phyloP scores from a whole-genome alignment of 225 moss, liverwort and hornwort species.

The Rhytidiadelphus loreus region DNA sequence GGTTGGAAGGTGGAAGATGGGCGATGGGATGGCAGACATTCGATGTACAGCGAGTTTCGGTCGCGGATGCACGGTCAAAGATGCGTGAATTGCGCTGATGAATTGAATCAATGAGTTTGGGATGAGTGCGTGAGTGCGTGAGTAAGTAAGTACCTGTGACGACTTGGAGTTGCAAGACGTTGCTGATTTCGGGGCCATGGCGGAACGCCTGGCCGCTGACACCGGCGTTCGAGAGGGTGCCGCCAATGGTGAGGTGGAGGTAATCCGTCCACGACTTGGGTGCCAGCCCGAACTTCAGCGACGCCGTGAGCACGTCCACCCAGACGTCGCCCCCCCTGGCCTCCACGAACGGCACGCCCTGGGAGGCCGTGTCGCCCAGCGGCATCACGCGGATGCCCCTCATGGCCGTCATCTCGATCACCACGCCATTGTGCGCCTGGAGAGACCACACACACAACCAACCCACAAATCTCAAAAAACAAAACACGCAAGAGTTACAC shows the following conservation, averaged over 20 bases:
- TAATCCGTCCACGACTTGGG: conserved; percentile 87
- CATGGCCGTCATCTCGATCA: conserved; percentile 35
- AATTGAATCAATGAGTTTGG: not conserved
- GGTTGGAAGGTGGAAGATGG: not conserved
- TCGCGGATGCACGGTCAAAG: not conserved
- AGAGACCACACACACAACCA: not conserved
- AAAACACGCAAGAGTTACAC: not conserved
- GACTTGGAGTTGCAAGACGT: conserved; percentile 66
- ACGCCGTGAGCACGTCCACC: conserved; percentile 64
- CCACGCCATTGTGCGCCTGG: conserved; percentile 33
- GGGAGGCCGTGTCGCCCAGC: conserved; percentile 10
- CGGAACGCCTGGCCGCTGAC: conserved; percentile 80
- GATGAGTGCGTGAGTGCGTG: not conserved
- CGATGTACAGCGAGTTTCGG: not conserved
- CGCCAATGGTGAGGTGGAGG: conserved; percentile 74
- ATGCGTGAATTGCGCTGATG: no score
- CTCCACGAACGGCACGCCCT: conserved; percentile 45
- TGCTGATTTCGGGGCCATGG: conserved; percentile 84
- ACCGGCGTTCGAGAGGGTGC: conserved; percentile 85
- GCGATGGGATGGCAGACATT: not conserved
- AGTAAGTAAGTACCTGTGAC: conserved; percentile 35
- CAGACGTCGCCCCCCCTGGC: conserved; percentile 68
- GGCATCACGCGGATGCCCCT: conserved; percentile 29
- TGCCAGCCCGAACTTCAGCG: conserved; percentile 48
- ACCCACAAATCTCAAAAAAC: not conserved